Percentiles rank a stretch among this genome's conserved stretches.
phyloP scores from a whole-genome alignment of 768 basidiomycete species.

The Tricholoma flavovirens region DNA sequence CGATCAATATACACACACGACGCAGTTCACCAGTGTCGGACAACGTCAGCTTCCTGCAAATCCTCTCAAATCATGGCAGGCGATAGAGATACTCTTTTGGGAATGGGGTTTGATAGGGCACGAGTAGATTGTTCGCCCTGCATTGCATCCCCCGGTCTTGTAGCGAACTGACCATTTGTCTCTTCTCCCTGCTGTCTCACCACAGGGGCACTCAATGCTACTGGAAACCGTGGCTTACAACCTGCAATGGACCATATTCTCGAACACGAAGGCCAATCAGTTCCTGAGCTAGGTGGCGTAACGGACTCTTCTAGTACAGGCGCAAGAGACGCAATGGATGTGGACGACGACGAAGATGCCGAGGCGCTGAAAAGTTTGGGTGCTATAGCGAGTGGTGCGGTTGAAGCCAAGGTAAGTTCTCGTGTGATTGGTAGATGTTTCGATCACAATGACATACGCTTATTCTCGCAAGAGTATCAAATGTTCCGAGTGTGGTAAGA shows the following conservation, averaged over 20 bases:
- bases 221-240: conserved; percentile 78
- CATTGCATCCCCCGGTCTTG: conserved; percentile 2
- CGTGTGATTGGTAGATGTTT: not conserved
- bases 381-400: conserved; percentile 32
- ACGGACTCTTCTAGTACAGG: conserved; percentile 27
- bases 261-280: conserved; percentile 67
- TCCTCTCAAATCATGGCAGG: conserved; percentile 35
- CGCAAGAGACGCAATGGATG: conserved; percentile 36
- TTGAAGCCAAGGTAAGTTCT: conserved; percentile 58
- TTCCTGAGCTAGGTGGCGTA: conserved; percentile 57
- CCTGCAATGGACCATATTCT: conserved; percentile 88
- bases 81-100: conserved; percentile 70
- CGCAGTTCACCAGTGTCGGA: too few relatives aligned
- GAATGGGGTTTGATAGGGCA: conserved; percentile 83
- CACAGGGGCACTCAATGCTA: conserved; percentile 86
- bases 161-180: conserved; percentile 9
- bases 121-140: conserved; percentile 75
- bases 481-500: conserved; percentile 79
- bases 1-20: not conserved
- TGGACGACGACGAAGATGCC: conserved; percentile 70
- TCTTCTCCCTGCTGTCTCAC: not conserved
- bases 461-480: conserved; percentile 66
- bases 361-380: conserved; percentile 53
- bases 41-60: too few relatives aligned
- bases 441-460: not conserved